phyloP scores from a whole-genome alignment of 2,329 filamentous ascomycete species.

The Colletotrichum liriopes region DNA sequence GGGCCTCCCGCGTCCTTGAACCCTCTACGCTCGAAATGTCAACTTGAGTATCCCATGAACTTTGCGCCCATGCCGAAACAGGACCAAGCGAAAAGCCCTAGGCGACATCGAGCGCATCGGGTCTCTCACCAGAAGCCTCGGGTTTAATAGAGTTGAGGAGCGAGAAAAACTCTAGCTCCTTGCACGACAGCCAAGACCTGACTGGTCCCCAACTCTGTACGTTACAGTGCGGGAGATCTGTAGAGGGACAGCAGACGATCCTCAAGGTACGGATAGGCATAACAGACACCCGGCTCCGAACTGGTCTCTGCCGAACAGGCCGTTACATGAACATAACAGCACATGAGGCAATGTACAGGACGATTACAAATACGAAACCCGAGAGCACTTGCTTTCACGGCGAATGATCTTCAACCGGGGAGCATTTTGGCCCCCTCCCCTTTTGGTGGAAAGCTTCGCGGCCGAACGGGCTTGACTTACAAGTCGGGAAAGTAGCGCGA shows the following conservation, averaged over 20 bases:
- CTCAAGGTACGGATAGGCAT: neutral
- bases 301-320: neutral
- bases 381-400: neutral
- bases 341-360: neutral
- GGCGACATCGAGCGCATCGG: neutral
- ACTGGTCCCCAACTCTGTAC: neutral
- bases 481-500: slow-evolving; percentile 27
- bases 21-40: neutral
- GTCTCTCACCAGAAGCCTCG: neutral
- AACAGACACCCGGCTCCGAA: neutral
- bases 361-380: neutral
- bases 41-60: too few relatives aligned
- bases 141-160: neutral
- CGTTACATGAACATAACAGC: neutral
- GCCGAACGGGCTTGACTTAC: slow-evolving; percentile 25
- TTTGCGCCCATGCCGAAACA: neutral
- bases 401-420: slow-evolving; percentile 30
- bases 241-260: neutral
- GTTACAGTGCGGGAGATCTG: neutral
- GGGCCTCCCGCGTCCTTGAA: neutral
- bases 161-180: neutral
- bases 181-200: neutral
- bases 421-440: neutral
- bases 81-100: neutral
- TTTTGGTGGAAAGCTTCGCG: neutral